Percentiles rank a stretch among this genome's conserved stretches.
Conservation (phyloP, 257 asterid genomes). For the Scutellaria galericulata region DNA sequence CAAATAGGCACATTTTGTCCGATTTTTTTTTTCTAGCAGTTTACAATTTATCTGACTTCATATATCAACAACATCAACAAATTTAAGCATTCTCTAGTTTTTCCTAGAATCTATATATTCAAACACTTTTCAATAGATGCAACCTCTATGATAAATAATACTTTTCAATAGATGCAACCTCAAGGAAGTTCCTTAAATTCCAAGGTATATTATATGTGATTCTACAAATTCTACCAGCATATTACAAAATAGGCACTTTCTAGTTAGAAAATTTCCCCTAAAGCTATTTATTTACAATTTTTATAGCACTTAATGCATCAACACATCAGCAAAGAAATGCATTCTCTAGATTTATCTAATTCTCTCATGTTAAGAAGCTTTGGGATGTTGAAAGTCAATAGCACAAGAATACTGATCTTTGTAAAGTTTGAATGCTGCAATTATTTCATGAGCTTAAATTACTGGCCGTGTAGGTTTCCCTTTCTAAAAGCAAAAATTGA, state of each 20-base stretch:
- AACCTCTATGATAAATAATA: neutral
- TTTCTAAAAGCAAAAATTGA: neutral
- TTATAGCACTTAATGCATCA: too few relatives aligned
- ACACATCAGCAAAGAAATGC: neutral
- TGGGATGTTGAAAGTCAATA: neutral
- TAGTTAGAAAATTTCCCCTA: too few relatives aligned
- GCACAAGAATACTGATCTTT: slow-evolving; percentile 3
- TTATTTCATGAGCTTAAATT: neutral
- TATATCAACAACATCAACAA: slow-evolving; percentile 5
- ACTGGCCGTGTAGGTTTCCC: neutral
- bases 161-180: neutral
- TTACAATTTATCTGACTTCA: neutral
- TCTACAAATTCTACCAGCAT: neutral
- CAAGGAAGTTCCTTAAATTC: neutral
- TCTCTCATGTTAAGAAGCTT: neutral
- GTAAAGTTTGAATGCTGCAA: neutral
- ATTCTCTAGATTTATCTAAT: neutral
- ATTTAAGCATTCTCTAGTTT: slow-evolving; percentile 7
- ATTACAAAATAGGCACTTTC: too few relatives aligned
- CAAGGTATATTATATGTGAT: neutral
- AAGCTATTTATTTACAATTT: too few relatives aligned
- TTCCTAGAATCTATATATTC: neutral
- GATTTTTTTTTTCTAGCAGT: neutral
- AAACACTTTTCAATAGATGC: neutral
- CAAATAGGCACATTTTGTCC: slow-evolving; percentile 3